phyloP scores from a whole-genome alignment of 2,329 filamentous ascomycete species.

The Aspergillus transmontanensis region DNA sequence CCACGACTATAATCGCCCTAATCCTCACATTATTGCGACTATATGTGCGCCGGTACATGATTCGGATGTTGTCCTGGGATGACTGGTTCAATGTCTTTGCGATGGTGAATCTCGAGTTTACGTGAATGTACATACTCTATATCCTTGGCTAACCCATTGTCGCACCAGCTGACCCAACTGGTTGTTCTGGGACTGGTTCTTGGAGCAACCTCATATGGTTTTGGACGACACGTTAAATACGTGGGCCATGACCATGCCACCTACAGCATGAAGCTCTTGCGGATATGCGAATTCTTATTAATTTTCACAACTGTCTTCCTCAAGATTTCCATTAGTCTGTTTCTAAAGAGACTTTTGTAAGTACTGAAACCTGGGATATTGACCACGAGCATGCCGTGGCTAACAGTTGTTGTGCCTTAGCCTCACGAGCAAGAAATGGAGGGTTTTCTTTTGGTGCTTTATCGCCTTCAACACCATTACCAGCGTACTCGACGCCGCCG shows the following conservation, averaged over 20 bases:
- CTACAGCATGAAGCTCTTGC: constrained; percentile 18
- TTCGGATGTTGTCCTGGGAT: constrained; percentile 19
- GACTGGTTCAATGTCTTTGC: constrained; percentile 21
- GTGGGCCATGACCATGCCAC: background rate
- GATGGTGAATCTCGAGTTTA: constrained; percentile 11
- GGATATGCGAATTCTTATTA: constrained; percentile 16
- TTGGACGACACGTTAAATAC: constrained; percentile 3
- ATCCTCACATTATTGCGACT: constrained; percentile 15
- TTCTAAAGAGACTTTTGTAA: constrained; percentile 20
- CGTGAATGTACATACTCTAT: no score
- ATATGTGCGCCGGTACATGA: constrained; percentile 18
- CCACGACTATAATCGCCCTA: constrained; percentile 18
- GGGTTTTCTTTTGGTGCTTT: constrained; percentile 19
- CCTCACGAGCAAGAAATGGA: constrained; percentile 15
- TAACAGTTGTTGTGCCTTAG: background rate
- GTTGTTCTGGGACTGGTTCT: constrained; percentile 6
- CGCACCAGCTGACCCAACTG: background rate
- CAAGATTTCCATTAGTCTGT: constrained; percentile 21
- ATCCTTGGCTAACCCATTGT: background rate
- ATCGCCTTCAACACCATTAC: constrained; percentile 21
- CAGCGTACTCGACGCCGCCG: constrained; percentile 14
- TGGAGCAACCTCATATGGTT: constrained; percentile 1
- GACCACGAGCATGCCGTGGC: background rate
- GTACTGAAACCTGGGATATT: background rate
- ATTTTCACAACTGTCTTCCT: constrained; percentile 20